These are phyloP conservation scores for Talaromyces sp. DNA, from an alignment of 2,329 filamentous ascomycete genomes.

Conservation along the genomic window DNA sequence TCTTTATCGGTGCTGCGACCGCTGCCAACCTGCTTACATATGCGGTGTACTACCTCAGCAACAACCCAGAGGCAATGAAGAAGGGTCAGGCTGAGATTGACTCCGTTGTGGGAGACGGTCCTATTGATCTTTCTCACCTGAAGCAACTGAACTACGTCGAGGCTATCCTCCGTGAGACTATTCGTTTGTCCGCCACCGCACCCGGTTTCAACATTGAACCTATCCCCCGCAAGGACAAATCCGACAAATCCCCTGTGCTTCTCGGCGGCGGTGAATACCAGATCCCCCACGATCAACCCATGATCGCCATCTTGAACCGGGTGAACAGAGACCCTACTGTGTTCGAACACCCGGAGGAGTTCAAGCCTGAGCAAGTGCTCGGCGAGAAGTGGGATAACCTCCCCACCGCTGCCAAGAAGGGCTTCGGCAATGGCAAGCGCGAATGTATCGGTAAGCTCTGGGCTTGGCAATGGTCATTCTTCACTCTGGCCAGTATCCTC, in stretches of 20 bases:
- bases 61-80: slow-evolving; percentile 61
- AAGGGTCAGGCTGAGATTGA: slow-evolving; percentile 72
- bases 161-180: slow-evolving; percentile 65
- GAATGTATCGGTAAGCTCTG: slow-evolving; percentile 73
- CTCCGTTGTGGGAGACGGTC: slow-evolving; percentile 29
- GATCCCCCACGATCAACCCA: slow-evolving; percentile 56
- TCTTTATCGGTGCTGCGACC: slow-evolving; percentile 69
- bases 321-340: slow-evolving; percentile 66
- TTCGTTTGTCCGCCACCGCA: slow-evolving; percentile 64
- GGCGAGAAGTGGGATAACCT: slow-evolving; percentile 69
- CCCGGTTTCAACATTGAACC: slow-evolving; percentile 58
- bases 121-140: slow-evolving; percentile 21
- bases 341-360: slow-evolving; percentile 66
- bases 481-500: slow-evolving; percentile 64
- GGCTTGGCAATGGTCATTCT: slow-evolving; percentile 71
- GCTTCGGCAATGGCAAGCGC: slow-evolving; percentile 73
- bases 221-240: slow-evolving; percentile 43
- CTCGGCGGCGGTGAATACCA: slow-evolving; percentile 64
- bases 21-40: slow-evolving; percentile 70
- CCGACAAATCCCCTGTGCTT: slow-evolving; percentile 46
- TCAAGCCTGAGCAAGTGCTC: slow-evolving; percentile 72
- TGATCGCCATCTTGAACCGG: slow-evolving; percentile 56
- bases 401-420: slow-evolving; percentile 66
- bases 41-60: slow-evolving; percentile 65
- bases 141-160: slow-evolving; percentile 61